Conservation (phyloP, 1,284 basidiomycete species). For the Apiotrichum gracile region DNA sequence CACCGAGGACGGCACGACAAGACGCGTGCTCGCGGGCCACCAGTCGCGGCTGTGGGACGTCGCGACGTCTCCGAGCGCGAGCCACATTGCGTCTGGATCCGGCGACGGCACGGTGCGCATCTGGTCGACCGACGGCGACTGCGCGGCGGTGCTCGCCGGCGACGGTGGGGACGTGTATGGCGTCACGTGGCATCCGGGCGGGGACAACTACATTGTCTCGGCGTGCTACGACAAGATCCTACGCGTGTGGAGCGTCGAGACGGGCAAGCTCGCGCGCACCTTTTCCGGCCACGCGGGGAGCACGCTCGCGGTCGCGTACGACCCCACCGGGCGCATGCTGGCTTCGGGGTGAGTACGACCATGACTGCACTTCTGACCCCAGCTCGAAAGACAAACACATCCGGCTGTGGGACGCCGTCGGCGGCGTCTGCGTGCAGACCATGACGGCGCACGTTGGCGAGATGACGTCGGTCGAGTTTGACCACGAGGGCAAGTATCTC, state of each 20-base stretch:
- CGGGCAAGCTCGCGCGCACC: constrained; percentile 47
- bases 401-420: constrained; percentile 51
- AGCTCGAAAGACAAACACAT: constrained; percentile 50
- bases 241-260: constrained; percentile 49
- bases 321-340: constrained; percentile 48
- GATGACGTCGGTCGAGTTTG: constrained; percentile 50
- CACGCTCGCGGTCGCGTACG: constrained; percentile 48
- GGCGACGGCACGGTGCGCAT: constrained; percentile 50
- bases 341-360: constrained; percentile 40
- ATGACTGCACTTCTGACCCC: neutral
- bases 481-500: constrained; percentile 47
- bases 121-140: constrained; percentile 39
- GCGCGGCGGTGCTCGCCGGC: constrained; percentile 27
- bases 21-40: constrained; percentile 42
- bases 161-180: constrained; percentile 50
- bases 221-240: constrained; percentile 52
- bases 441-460: constrained; percentile 50
- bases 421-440: constrained; percentile 48
- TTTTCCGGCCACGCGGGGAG: constrained; percentile 51
- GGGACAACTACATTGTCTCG: constrained; percentile 42
- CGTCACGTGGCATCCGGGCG: constrained; percentile 47
- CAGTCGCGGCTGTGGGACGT: constrained; percentile 50
- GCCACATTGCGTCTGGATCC: constrained; percentile 42
- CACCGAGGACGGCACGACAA: constrained; percentile 19
- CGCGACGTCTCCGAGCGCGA: constrained; percentile 21